phyloP scores from a whole-genome alignment of 2,329 filamentous ascomycete species.

The Ophiocordyceps camponoti-rufipedis region DNA sequence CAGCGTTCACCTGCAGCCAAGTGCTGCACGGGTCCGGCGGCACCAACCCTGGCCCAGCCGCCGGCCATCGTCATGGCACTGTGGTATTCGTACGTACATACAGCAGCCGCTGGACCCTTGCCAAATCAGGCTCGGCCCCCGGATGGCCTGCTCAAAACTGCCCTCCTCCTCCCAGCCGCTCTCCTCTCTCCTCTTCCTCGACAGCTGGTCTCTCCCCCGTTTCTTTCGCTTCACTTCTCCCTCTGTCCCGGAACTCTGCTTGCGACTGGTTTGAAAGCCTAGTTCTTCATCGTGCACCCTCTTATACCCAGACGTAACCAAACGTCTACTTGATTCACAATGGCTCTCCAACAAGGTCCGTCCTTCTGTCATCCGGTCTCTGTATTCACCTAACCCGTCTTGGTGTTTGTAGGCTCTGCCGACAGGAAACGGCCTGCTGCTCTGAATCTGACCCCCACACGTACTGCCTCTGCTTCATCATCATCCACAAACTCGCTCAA shows the following conservation, averaged over 20 bases:
- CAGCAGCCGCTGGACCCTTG: not conserved
- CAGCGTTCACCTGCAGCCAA: not conserved
- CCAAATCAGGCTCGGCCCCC: slow-evolving; percentile 1
- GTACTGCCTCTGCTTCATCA: slow-evolving; percentile 29
- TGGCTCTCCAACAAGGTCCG: slow-evolving; percentile 21
- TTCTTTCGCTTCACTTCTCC: slow-evolving; percentile 14
- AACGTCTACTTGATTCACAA: slow-evolving; percentile 5
- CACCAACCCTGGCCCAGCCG: not conserved
- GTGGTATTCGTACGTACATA: too few relatives aligned
- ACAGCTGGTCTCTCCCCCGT: slow-evolving; percentile 37
- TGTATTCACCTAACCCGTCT: not conserved
- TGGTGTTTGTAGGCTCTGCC: slow-evolving; percentile 15
- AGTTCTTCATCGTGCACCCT: not conserved
- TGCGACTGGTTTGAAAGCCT: slow-evolving; percentile 5
- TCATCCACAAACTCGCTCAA: slow-evolving; percentile 41
- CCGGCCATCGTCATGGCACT: not conserved
- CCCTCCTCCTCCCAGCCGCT: slow-evolving; percentile 5
- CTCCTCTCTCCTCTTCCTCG: slow-evolving; percentile 11
- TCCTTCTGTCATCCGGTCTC: slow-evolving; percentile 1
- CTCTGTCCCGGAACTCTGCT: slow-evolving; percentile 13
- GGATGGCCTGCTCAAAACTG: slow-evolving; percentile 25
- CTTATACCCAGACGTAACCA: not conserved
- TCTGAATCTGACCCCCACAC: slow-evolving; percentile 31
- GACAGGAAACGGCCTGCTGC: slow-evolving; percentile 39
- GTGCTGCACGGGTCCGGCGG: not conserved